Base-by-base conservation (phyloP, 352 stramenopile species). In the Pythium insidiosum region DNA sequence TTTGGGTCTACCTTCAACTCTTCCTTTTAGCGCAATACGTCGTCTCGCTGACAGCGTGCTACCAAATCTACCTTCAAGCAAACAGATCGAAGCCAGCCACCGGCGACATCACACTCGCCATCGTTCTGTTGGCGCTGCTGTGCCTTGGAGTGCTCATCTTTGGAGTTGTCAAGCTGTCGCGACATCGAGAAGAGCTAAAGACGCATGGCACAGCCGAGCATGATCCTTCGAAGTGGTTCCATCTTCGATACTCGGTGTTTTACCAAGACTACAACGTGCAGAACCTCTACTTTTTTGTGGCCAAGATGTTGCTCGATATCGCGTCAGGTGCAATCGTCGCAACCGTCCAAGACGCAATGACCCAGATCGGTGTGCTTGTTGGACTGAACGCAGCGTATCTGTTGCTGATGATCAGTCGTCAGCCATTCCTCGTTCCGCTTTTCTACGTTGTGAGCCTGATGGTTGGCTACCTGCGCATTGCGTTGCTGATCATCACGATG, bases 241-340 rank as follows among this genome's bases (percentile, higher is more conserved):
- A 74, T 46, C 38, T 63, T 23, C 58, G 58, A 3, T 81, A 75
- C 33, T 68, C 63, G 25, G 65, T 38, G 19, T 73, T 73, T 23
- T 81, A 78, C 50, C 63, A 73, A 19, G 66, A 76, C 25, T 82
- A 63, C 33, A 70, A 42, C 6, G 43, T 56, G n/a, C 47, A 58
- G 21, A 82, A 76, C 56, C 23, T 46, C 31, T 78, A 72, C 41
- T 82, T 78, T 23, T 78, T 78, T 38, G 49, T 74, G 25, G 50
- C 53, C 10, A 77, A 73, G 40, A 49, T 77, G 48, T 43, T 60
- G 3, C 58, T 76, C 21, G 69, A 78, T 41, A 54, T 68, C 20
- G 55, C 53, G 20, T 76, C 61, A 0, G 69, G 69, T 1, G 64
- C 51, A 3, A 50, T 78, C 7, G 48, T 78, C 1, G 69, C 55